These are phyloP conservation scores for Entoloma clypeatum DNA, from an alignment of 1,284 basidiomycete species.

Conservation along the genomic window DNA sequence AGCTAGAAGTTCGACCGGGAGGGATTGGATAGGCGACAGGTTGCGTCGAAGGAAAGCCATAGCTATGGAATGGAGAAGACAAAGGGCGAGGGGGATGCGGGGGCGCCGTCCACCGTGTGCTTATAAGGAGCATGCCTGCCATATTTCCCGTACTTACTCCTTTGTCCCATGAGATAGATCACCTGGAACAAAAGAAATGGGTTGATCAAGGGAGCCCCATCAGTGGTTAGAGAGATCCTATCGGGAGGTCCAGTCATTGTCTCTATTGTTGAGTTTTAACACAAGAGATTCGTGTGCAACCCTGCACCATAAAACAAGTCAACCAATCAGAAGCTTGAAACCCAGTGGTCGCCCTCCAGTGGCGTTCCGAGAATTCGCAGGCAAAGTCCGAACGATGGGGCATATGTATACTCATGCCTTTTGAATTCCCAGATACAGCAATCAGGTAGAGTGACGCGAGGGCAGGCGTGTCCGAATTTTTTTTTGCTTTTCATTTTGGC, in stretches of 20 bases:
- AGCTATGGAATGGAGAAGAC: conserved; percentile 3
- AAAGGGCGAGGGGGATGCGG: conserved; percentile 7
- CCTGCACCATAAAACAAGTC: no score
- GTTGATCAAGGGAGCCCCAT: conserved; percentile 26
- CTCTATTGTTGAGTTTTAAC: conserved; percentile 40
- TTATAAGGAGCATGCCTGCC: conserved; percentile 10
- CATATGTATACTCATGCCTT: conserved; percentile 11
- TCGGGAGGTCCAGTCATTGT: conserved; percentile 28
- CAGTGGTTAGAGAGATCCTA: conserved; percentile 31
- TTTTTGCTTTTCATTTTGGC: conserved; percentile 19
- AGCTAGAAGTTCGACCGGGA: conserved; percentile 50
- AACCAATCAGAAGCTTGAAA: no score
- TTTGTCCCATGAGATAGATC: conserved; percentile 30
- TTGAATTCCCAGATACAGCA: no score
- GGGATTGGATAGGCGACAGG: conserved; percentile 30
- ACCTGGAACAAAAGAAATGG: conserved; percentile 23
- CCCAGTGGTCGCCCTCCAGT: no score
- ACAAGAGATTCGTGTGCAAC: no score
- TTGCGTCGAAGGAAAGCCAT: conserved; percentile 11
- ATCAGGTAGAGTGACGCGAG: no score
- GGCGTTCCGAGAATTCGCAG: no score
- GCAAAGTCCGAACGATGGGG: conserved; percentile 12
- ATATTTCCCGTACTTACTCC: no score
- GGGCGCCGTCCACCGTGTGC: conserved; percentile 3
- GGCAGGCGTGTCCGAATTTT: no score